Conservation (phyloP, 495 filamentous ascomycete species). For the Penicillium tannophilum region DNA sequence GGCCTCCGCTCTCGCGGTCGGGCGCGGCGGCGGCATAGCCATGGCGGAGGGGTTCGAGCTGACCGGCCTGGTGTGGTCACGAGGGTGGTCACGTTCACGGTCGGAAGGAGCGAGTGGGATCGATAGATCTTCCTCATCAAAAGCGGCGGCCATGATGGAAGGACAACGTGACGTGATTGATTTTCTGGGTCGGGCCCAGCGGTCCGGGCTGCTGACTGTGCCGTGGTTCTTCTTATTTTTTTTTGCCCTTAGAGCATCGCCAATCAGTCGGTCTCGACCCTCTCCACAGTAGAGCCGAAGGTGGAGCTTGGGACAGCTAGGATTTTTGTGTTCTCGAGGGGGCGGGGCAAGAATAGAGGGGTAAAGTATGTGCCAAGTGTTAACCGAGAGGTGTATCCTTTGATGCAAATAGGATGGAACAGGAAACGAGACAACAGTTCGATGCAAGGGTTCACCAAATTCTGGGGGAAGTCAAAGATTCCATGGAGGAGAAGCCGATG, state of each 20-base stretch:
- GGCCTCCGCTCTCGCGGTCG: constrained; percentile 38
- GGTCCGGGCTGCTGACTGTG: constrained; percentile 27
- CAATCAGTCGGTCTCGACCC: constrained; percentile 35
- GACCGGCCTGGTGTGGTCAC: constrained; percentile 35
- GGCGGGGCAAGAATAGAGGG: constrained; percentile 20
- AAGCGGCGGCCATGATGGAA: constrained; percentile 52
- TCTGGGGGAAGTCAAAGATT: neutral
- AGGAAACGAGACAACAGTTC: neutral
- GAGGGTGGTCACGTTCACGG: constrained; percentile 43
- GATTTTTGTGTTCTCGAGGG: constrained; percentile 14
- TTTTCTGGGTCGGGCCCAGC: constrained; percentile 32
- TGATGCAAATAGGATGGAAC: neutral
- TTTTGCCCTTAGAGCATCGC: constrained; percentile 27
- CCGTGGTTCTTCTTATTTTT: constrained; percentile 21
- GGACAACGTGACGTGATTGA: constrained; percentile 50
- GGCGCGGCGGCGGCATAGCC: constrained; percentile 52
- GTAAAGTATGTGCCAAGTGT: constrained; percentile 6
- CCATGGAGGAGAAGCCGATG: constrained; percentile 3
- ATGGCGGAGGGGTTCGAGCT: constrained; percentile 42
- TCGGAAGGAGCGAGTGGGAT: constrained; percentile 76
- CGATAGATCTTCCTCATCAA: constrained; percentile 90
- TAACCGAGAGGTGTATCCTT: constrained; percentile 4
- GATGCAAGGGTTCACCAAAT: neutral
- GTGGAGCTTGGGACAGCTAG: constrained; percentile 30
- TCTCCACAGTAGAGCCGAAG: constrained; percentile 35